A percentile compares a stretch with the other conserved stretches of the same genome.
Conservation (phyloP, 2,329 filamentous ascomycete genomes). For the Iodosphaeria phyllophila region DNA sequence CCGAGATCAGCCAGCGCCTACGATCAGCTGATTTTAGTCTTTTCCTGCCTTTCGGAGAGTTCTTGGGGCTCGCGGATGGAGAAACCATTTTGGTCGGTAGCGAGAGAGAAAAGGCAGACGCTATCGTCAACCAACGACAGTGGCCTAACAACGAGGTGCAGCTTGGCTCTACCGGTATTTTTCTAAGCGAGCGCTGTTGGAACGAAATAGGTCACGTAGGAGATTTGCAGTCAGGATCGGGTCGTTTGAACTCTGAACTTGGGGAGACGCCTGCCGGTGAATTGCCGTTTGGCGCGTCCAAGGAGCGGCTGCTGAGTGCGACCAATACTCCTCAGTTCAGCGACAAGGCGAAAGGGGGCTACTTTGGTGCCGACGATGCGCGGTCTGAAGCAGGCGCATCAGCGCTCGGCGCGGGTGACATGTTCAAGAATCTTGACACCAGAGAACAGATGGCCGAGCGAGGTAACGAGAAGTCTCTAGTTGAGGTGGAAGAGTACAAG, state of each 20-base stretch:
- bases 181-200: conserved; percentile 93
- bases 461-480: conserved; percentile 74
- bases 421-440: conserved; percentile 95
- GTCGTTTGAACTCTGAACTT: conserved; percentile 39
- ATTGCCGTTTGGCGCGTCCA: conserved; percentile 38
- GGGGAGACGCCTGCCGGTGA: conserved; percentile 43
- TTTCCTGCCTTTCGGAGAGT: conserved; percentile 91
- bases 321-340: conserved; percentile 42
- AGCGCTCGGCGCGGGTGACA: conserved; percentile 81
- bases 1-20: conserved; percentile 86
- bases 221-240: conserved; percentile 36
- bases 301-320: conserved; percentile 34
- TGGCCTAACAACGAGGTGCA: conserved; percentile 88
- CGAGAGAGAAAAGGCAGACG: conserved; percentile 78
- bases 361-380: conserved; percentile 64
- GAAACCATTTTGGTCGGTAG: conserved; percentile 78
- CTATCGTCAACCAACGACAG: conserved; percentile 76
- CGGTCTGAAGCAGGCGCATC: conserved; percentile 85
- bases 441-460: conserved; percentile 90
- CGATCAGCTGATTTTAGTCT: conserved; percentile 89
- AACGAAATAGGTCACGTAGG: conserved; percentile 65
- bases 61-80: conserved; percentile 70
- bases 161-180: conserved; percentile 81
- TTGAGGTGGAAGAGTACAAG: conserved; percentile 72
- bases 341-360: conserved; percentile 60